These are phyloP conservation scores for Cunninghamia lanceolata DNA, from an alignment of 75 land plant genomes.

Conservation along the genomic window DNA sequence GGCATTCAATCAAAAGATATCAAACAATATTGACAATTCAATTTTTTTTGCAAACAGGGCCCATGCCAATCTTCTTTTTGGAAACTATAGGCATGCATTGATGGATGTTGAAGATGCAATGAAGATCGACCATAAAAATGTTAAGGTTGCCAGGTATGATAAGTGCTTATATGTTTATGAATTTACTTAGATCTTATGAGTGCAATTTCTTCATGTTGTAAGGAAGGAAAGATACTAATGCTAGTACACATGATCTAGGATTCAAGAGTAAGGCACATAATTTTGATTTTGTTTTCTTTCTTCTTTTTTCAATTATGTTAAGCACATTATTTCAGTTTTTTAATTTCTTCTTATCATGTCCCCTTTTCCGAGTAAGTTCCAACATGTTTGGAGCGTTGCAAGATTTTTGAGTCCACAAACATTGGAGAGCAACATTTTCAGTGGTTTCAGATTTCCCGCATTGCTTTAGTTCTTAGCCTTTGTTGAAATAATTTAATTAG, in stretches of 20 bases:
- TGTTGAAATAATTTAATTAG: too few relatives aligned
- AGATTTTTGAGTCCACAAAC: too few relatives aligned
- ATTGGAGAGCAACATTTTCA: too few relatives aligned
- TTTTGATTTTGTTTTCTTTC: neutral
- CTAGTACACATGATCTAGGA: neutral
- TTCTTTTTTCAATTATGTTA: too few relatives aligned
- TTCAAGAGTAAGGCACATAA: neutral
- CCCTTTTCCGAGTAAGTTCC: too few relatives aligned
- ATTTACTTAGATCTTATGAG: neutral
- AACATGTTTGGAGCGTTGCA: too few relatives aligned
- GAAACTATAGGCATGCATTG: constrained; percentile 74
- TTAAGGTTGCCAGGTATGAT: constrained; percentile 54
- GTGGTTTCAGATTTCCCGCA: too few relatives aligned
- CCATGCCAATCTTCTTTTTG: constrained; percentile 84
- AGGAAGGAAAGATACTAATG: neutral
- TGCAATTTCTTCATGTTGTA: neutral
- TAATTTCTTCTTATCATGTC: too few relatives aligned
- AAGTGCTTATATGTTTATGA: constrained; percentile 1
- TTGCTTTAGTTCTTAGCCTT: too few relatives aligned
- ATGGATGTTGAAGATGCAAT: constrained; percentile 74
- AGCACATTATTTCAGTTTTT: too few relatives aligned
- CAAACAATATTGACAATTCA: constrained; percentile 43
- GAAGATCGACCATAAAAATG: constrained; percentile 48
- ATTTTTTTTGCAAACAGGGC: constrained; percentile 76
- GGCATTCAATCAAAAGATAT: constrained; percentile 76